A percentile compares a stretch with the other conserved stretches of the same genome.
Conservation (phyloP, 1,284 basidiomycete species). For the Anthracocystis panici-leucophaei region DNA sequence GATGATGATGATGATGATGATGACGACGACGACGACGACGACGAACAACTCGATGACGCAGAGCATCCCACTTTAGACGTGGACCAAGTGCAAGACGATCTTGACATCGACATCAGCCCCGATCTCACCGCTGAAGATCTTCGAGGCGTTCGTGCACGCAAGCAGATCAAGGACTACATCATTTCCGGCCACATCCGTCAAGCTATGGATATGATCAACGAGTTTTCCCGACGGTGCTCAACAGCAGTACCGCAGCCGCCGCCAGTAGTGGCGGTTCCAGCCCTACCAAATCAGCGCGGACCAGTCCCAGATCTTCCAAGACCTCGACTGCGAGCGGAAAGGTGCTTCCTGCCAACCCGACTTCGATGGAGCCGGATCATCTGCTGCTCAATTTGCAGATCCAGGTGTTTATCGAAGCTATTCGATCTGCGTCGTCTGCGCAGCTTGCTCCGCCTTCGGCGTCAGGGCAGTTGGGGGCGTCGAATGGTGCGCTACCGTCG, state of each 20-base stretch:
- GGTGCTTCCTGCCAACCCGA: conserved; percentile 55
- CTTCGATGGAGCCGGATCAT: conserved; percentile 76
- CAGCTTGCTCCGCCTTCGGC: conserved; percentile 15
- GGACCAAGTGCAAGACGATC: conserved; percentile 28
- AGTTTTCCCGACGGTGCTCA: conserved; percentile 66
- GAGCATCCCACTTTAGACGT: conserved; percentile 24
- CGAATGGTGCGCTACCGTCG: conserved; percentile 28
- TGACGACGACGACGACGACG: conserved; percentile 26
- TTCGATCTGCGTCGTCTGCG: conserved; percentile 73
- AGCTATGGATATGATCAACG: conserved; percentile 77
- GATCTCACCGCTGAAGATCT: conserved; percentile 44
- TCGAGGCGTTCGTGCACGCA: conserved; percentile 32
- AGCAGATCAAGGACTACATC: conserved; percentile 76
- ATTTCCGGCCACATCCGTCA: conserved; percentile 79
- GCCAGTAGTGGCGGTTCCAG: not conserved
- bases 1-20: conserved; percentile 30
- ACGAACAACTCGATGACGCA: conserved; percentile 29
- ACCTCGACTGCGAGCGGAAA: conserved; percentile 31
- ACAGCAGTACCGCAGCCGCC: conserved; percentile 14
- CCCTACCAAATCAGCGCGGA: conserved; percentile 11
- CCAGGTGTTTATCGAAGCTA: conserved; percentile 83
- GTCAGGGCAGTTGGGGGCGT: conserved; percentile 11
- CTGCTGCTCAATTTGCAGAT: conserved; percentile 84
- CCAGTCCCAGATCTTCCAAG: conserved; percentile 8
- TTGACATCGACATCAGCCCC: conserved; percentile 38